Evolutionary conservation across 257 asterid genomes (phyloP).

Genomic region (Lantana camara): DNA sequence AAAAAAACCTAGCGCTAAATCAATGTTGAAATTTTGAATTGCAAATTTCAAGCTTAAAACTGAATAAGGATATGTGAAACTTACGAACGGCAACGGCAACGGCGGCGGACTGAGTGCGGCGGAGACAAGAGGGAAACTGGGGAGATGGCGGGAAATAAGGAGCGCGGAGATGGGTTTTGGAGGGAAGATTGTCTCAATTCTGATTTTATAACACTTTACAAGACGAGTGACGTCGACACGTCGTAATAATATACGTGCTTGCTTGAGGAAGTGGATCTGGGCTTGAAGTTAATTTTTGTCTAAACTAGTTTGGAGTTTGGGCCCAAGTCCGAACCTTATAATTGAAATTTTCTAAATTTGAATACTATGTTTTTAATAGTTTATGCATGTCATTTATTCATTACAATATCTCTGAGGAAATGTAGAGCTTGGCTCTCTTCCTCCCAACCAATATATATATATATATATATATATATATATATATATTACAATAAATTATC

Average conservation of each 20-base stretch:
- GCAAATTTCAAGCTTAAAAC: background rate
- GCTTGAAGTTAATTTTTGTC: background rate
- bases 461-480: too few species aligned
- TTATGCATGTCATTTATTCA: too few species aligned
- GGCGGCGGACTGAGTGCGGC: slow-evolving; percentile 16
- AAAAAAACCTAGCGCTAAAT: background rate
- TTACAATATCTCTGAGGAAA: too few species aligned
- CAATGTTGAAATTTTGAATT: background rate
- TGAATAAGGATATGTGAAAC: background rate
- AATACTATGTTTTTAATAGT: too few species aligned
- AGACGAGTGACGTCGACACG: too few species aligned
- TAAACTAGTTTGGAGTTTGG: too few species aligned
- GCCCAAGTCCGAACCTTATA: too few species aligned
- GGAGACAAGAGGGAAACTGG: background rate
- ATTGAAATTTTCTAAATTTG: too few species aligned
- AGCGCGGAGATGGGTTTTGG: slow-evolving; percentile 15
- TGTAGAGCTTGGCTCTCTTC: too few species aligned
- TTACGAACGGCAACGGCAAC: background rate
- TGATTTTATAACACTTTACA: background rate
- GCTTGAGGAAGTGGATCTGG: background rate
- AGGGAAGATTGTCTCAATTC: slow-evolving; percentile 18
- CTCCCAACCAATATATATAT: too few species aligned
- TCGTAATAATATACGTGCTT: too few species aligned
- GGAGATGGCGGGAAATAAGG: slow-evolving; percentile 32
- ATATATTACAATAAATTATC: too few species aligned